Conservation (phyloP, 257 asterid genomes). For the Agastache rugosa region DNA sequence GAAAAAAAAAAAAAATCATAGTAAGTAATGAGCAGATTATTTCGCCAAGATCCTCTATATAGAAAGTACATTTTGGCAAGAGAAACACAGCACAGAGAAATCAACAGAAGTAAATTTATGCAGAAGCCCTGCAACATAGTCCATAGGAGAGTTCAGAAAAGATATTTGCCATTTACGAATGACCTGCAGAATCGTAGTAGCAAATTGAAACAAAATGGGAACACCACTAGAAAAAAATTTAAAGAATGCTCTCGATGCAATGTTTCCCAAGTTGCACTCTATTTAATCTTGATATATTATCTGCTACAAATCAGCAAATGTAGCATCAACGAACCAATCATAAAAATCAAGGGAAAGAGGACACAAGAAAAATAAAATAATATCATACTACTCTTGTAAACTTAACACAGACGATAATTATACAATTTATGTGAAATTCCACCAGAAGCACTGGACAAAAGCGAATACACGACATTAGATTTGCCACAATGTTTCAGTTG, state of each 20-base stretch:
- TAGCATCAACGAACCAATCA: not conserved
- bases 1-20: not conserved
- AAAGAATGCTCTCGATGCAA: not conserved
- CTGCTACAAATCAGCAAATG: slow-evolving; percentile 9
- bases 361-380: not conserved
- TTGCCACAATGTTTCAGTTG: not conserved
- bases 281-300: slow-evolving; percentile 3
- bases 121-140: not conserved
- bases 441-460: not conserved
- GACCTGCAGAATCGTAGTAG: not conserved
- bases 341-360: not conserved
- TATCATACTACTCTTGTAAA: too few species aligned
- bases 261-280: not conserved
- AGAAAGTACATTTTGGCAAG: slow-evolving; percentile 2
- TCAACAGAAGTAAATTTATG: not conserved
- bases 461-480: not conserved
- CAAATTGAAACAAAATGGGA: not conserved
- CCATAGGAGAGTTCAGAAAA: not conserved
- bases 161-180: slow-evolving; percentile 1
- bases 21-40: slow-evolving; percentile 20
- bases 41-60: not conserved
- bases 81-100: not conserved
- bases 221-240: not conserved
- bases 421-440: not conserved
- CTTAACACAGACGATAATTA: not conserved